Conservation (phyloP, 2,329 filamentous ascomycete species). For the Passalora sequoiae region DNA sequence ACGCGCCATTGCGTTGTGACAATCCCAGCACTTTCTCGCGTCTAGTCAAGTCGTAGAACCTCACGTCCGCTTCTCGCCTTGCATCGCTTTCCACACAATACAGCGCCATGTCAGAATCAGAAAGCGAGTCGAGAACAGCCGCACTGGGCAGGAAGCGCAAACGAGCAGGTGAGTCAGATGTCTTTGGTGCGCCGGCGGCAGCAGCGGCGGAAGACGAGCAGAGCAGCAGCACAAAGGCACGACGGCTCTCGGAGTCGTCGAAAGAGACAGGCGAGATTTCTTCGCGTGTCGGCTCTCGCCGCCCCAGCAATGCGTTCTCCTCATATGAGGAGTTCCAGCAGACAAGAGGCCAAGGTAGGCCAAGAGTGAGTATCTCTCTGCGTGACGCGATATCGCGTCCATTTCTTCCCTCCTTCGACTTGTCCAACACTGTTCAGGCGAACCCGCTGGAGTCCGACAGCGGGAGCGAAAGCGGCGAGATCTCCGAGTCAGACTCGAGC, state of each 20-base stretch:
- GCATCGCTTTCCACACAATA: neutral
- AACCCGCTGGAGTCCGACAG: neutral
- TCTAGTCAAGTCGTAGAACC: neutral
- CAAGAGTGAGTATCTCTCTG: slow-evolving; percentile 5
- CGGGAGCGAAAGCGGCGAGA: slow-evolving; percentile 2
- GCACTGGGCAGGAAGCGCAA: slow-evolving; percentile 10
- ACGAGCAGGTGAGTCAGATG: slow-evolving; percentile 1
- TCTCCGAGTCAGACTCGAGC: neutral
- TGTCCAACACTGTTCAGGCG: slow-evolving; percentile 2
- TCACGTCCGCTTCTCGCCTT: neutral
- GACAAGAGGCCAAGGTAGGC: neutral
- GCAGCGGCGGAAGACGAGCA: slow-evolving; percentile 1
- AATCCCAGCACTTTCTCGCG: neutral
- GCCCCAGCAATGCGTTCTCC: neutral
- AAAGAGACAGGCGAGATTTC: slow-evolving; percentile 10
- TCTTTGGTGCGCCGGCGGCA: neutral
- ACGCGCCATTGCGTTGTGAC: no score
- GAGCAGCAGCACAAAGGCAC: neutral
- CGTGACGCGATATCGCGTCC: neutral
- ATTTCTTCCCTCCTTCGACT: neutral
- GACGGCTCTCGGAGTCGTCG: slow-evolving; percentile 1
- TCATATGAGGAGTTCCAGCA: neutral
- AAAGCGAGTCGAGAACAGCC: slow-evolving; percentile 6
- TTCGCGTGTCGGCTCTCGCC: neutral
- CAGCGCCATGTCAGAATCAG: slow-evolving; percentile 7